Percentiles rank a stretch among this genome's conserved stretches.
These are phyloP conservation scores for Beauveria sp. DNA, from an alignment of 2,329 filamentous ascomycete genomes.

Conservation along the genomic window DNA sequence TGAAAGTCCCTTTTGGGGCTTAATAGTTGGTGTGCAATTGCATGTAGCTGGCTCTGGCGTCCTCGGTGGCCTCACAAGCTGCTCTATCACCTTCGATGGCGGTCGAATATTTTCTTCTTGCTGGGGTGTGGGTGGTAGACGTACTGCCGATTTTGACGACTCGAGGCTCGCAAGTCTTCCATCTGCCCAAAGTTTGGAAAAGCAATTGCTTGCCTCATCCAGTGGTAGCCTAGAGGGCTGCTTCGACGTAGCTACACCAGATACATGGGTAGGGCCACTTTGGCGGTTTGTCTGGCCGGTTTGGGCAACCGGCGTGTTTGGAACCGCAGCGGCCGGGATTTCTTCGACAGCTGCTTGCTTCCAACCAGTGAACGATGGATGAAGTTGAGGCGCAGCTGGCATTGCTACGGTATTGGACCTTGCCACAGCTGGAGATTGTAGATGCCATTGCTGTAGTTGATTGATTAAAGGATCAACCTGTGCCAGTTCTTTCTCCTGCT, in stretches of 20 bases:
- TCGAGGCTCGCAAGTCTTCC: neutral
- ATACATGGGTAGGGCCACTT: neutral
- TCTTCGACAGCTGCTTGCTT: neutral
- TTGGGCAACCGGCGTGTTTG: neutral
- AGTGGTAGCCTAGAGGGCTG: neutral
- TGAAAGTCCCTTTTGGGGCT: neutral
- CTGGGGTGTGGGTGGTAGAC: neutral
- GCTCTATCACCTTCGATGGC: neutral
- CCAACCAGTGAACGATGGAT: neutral
- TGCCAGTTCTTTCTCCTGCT: neutral
- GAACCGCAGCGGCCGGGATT: neutral
- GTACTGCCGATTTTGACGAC: neutral
- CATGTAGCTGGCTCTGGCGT: neutral
- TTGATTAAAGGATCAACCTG: conserved; percentile 1
- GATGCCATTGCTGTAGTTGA: neutral
- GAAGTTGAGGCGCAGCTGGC: neutral
- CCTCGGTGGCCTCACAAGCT: neutral
- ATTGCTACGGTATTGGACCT: neutral
- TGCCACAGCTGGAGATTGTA: neutral
- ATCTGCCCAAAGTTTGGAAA: neutral
- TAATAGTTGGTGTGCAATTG: neutral
- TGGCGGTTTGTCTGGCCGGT: neutral
- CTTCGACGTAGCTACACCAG: neutral
- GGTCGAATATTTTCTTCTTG: neutral
- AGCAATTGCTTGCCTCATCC: neutral